Evolutionary conservation across 2,329 filamentous ascomycete genomes (phyloP), one percentile per base, ranked within the genome.

Genomic region (Didymella lethalis): DNA sequence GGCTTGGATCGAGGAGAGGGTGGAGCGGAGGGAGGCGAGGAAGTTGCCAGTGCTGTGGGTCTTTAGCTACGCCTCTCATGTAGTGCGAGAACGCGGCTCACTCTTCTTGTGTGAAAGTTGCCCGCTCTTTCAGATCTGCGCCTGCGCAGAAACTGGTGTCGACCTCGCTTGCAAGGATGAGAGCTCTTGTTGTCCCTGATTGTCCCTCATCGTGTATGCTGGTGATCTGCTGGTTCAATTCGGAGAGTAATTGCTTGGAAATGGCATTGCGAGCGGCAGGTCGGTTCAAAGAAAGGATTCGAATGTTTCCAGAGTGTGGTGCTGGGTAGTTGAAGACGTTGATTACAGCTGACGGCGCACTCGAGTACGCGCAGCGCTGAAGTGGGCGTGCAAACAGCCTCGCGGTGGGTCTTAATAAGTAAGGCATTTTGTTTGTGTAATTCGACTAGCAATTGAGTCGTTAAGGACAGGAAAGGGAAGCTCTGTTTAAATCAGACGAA

Each of bases 101-200:
- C 93, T 97, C 90, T 68, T 92, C 86, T 61, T 83, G 84, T 0
- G 86, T 89, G 78, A 97, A 95, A 4, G 84, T 86, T 58, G 85
- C 85, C 28, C 94, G 83, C 82, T 97, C 94, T 75, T 97, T 98
- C 70, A 99, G 79, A 75, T 99, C 95, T 4, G 95, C 95, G 36
- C 95, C 95, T 0, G 95, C 92, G 78, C 95, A 99, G 77, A 99
- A 99, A 69, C 88, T 90, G 25, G 86, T 83, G 68, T 97, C 92
- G n/a, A 92, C 85, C 40, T 92, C 91, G 72, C 91, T 96, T 11
- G 92, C 90, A 16, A 99, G 70, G 40, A 99, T 86, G 66, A 99
- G 77, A 2, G 91, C 94, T 64, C 95, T 83, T 16, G 93, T 97
- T 31, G 82, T 78, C 3, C 85, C 85, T 25, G 77, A 78, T 5